Evolutionary conservation across 2,329 filamentous ascomycete genomes (phyloP).

Genomic region (Balansia obtecta): DNA sequence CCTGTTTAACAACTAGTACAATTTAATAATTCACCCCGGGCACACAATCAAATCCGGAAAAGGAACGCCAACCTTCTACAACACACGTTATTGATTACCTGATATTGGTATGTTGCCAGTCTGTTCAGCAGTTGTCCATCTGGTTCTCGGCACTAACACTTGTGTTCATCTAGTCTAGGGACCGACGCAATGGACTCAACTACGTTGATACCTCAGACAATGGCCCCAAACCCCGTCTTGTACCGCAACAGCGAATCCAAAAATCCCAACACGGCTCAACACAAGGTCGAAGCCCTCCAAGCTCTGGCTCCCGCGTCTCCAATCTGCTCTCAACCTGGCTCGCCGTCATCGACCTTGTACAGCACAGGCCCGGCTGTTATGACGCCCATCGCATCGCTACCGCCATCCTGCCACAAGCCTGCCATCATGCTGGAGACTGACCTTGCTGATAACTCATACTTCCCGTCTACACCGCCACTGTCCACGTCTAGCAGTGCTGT

Average conservation of each 20-base stretch:
- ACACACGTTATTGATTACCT: background rate
- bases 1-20: background rate
- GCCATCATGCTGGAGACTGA: constrained; percentile 71
- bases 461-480: constrained; percentile 76
- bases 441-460: constrained; percentile 56
- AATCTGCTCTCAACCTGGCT: constrained; percentile 52
- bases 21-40: background rate
- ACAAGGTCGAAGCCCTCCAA: constrained; percentile 31
- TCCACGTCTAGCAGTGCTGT: constrained; percentile 75
- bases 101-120: constrained; percentile 3
- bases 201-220: constrained; percentile 45
- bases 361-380: constrained; percentile 48
- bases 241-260: constrained; percentile 74
- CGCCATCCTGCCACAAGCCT: constrained; percentile 62
- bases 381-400: constrained; percentile 67
- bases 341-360: constrained; percentile 44
- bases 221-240: constrained; percentile 69
- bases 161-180: background rate
- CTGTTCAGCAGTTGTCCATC: too few species aligned
- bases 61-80: background rate
- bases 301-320: constrained; percentile 45
- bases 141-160: background rate
- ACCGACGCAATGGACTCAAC: constrained; percentile 49
- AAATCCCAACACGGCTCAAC: constrained; percentile 27
- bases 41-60: background rate